Evolutionary conservation across 1,284 basidiomycete species (phyloP), one percentile per base, ranked within the genome.

Genomic region (Ganoderma sinense): DNA sequence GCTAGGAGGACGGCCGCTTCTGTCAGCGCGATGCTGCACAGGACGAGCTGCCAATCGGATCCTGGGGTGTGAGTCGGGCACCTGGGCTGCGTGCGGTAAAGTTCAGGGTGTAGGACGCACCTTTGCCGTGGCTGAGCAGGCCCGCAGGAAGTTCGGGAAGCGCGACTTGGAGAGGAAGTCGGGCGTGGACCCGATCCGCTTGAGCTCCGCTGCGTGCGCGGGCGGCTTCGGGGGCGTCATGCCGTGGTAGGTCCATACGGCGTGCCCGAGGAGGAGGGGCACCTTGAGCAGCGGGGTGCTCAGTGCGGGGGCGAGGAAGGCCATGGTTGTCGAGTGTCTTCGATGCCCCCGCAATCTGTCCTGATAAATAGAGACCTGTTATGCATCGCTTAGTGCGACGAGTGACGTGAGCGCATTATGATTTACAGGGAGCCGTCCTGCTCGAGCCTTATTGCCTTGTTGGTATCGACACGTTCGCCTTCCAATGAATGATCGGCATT

Each of bases 1-100:
- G 61, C 64, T 13, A 69, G 43, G 53, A 69, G 10, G 23, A 51
- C 61, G 8, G 60, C 55, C 8, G 62, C 56, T 29, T 69, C 68
- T 14, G 39, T 31, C 29, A 69, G 33, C 26, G 68, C 36, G n/a
- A 62, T 26, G 48, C 48, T 23, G 48, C 48, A 51, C 10, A 51
- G 48, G 23, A 51, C 14, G 48, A 51, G 48, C 48, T 51, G n/a
- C n/a, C n/a, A n/a, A n/a, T n/a, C n/a, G n/a, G n/a, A n/a, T n/a
- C n/a, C n/a, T n/a, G n/a, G n/a, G n/a, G n/a, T 18, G 48, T 26
- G 13, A 26, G 23, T 51, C 23, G 48, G 3, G 23, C 14, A 26
- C 23, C 23, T 26, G 23, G 20, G 1, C n/a, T n/a, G n/a, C 13
- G 11, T 3, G 48, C n/a, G 10, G 36, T n/a, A n/a, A 10, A 7